Evolutionary conservation across 768 basidiomycete species (phyloP).

Genomic region (Candolleomyces efflorescens): DNA sequence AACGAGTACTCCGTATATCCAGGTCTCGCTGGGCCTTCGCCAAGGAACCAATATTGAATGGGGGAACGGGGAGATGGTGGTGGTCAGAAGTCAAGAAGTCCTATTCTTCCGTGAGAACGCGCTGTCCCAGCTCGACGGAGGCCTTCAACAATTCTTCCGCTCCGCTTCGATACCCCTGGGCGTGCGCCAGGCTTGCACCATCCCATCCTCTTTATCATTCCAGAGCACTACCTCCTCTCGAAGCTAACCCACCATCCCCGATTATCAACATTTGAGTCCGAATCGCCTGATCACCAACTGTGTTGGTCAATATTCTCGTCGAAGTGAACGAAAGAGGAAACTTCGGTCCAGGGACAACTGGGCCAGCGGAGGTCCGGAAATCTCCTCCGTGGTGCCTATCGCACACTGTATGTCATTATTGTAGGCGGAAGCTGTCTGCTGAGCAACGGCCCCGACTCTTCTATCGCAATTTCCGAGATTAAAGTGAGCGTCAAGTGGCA

Average conservation of each 20-base stretch:
- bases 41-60: not conserved
- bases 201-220: too few relatives aligned
- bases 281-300: not conserved
- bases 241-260: not conserved
- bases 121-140: too few relatives aligned
- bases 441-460: too few relatives aligned
- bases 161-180: too few relatives aligned
- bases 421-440: too few relatives aligned
- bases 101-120: not conserved
- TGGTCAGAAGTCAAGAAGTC: not conserved
- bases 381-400: not conserved
- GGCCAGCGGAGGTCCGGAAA: not conserved
- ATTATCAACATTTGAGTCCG: not conserved
- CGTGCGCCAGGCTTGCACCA: too few relatives aligned
- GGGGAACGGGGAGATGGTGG: not conserved
- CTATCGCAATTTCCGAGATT: too few relatives aligned
- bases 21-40: not conserved
- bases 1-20: too few relatives aligned
- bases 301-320: not conserved
- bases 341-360: not conserved
- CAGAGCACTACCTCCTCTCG: too few relatives aligned
- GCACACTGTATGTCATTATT: too few relatives aligned
- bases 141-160: too few relatives aligned
- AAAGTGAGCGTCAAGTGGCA: too few relatives aligned
- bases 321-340: conserved; percentile 3